Base-by-base conservation (phyloP, 331 rosid species). In the Saraca asoca region DNA sequence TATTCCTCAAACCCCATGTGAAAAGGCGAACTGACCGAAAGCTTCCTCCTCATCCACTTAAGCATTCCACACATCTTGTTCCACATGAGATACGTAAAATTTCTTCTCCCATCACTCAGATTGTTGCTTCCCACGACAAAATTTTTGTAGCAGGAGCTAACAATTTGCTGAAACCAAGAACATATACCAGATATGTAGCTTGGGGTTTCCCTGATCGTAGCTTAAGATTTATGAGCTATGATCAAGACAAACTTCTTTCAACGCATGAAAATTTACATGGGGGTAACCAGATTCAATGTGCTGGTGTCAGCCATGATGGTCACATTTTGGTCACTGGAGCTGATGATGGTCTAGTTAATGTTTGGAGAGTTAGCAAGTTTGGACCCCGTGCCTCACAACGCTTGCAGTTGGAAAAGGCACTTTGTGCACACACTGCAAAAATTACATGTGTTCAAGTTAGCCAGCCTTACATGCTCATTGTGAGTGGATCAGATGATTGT, bases 141-240 rank as follows among this genome's bases (percentile, higher is more conserved):
- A 74, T 91, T 80, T 93, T 95, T 67, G 79, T 91, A 48, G 89
- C 88, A 9, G 96, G 95, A 73, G 66, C 83, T 49, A 79, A 87
- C 80, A 80, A 69, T 77, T 68, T 88, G 80, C 93, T 95, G 51
- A 95, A 95, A 81, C 99, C 99, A 65, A 86, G 91, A 82, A 86
- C 96, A 4, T 91, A 86, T 83, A 83, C 93, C 57, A 95, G 87
- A 78, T 88, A 91, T 68, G 96, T 91, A 49, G 89, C 95, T 33
- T 91, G 99, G 99, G 97, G 99, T 62, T 95, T 95, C 69, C 89
- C 99, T 31, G 99, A 95, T 68, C 89, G 80, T 64, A 91, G 99
- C 85, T 82, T 95, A 81, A 86, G 99, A 78, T 91, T 91, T 78
- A 68, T 95, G 78, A 88, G 87, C 88, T 86, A 95, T 58, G 97